Conservation (phyloP, 768 basidiomycete species). For the Boletus speciosus region DNA sequence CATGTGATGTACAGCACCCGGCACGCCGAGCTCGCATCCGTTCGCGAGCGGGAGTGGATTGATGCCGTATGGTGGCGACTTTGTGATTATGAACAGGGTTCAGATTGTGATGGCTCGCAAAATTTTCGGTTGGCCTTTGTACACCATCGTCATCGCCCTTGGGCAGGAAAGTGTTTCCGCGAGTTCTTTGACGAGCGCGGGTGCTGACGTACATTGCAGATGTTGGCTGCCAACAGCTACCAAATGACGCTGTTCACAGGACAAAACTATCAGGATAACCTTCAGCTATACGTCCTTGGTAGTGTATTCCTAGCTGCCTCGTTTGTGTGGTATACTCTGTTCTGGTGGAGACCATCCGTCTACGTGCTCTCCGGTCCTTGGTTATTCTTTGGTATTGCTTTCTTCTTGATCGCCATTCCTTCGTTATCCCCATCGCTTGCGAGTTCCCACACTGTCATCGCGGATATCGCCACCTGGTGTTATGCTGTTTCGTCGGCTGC, state of each 20-base stretch:
- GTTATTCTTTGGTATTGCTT: constrained; percentile 88
- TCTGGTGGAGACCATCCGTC: constrained; percentile 83
- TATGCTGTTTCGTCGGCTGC: constrained; percentile 93
- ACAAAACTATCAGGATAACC: constrained; percentile 73
- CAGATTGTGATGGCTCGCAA: constrained; percentile 83
- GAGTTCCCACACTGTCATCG: constrained; percentile 60
- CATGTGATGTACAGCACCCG: constrained; percentile 26
- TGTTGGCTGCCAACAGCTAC: constrained; percentile 90
- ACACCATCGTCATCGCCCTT: constrained; percentile 82
- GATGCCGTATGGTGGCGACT: constrained; percentile 52
- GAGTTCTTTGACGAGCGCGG: background rate
- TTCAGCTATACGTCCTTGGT: constrained; percentile 89
- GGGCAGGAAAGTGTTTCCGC: constrained; percentile 56
- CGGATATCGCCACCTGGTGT: constrained; percentile 81
- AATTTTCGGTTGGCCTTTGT: constrained; percentile 84
- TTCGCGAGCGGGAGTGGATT: constrained; percentile 46
- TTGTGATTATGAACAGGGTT: constrained; percentile 74
- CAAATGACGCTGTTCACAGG: constrained; percentile 90
- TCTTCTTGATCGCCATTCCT: constrained; percentile 88
- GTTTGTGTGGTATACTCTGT: constrained; percentile 85
- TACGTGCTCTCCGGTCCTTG: constrained; percentile 85
- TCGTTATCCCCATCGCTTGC: constrained; percentile 61
- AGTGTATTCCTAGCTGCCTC: constrained; percentile 84
- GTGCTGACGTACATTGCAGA: constrained; percentile 37
- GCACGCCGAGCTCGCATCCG: constrained; percentile 49